Evolutionary conservation across 495 filamentous ascomycete species (phyloP).

Genomic region (Saxispiralis lemnorum): DNA sequence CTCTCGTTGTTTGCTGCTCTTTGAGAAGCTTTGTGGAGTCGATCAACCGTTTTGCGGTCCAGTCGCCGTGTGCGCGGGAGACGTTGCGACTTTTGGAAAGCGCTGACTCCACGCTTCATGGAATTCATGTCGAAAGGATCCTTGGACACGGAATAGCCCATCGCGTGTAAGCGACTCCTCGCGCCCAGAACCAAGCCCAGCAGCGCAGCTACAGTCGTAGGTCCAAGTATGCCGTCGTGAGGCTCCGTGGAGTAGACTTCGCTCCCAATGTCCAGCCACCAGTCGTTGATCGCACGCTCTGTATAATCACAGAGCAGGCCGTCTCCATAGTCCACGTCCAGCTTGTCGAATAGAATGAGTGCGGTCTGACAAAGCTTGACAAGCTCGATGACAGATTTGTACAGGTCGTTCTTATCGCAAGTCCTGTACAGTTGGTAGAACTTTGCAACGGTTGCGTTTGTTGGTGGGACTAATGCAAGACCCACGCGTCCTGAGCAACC

Average conservation of each 20-base stretch:
- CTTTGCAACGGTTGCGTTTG: slow-evolving; percentile 68
- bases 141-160: slow-evolving; percentile 69
- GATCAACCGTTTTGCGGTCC: slow-evolving; percentile 66
- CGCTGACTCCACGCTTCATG: slow-evolving; percentile 63
- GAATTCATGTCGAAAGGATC: slow-evolving; percentile 76
- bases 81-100: slow-evolving; percentile 82
- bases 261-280: slow-evolving; percentile 89
- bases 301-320: slow-evolving; percentile 86
- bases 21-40: slow-evolving; percentile 61
- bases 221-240: slow-evolving; percentile 75
- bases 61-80: slow-evolving; percentile 57
- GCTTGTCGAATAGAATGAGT: slow-evolving; percentile 68
- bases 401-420: slow-evolving; percentile 59
- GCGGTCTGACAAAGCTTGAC: slow-evolving; percentile 87
- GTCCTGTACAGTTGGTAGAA: slow-evolving; percentile 82
- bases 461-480: slow-evolving; percentile 57
- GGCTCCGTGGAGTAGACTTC: slow-evolving; percentile 85
- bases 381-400: slow-evolving; percentile 64
- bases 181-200: slow-evolving; percentile 79
- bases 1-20: slow-evolving; percentile 73
- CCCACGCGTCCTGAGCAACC: slow-evolving; percentile 82
- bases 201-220: slow-evolving; percentile 77
- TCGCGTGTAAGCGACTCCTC: slow-evolving; percentile 66
- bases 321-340: slow-evolving; percentile 79
- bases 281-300: slow-evolving; percentile 75